A percentile compares a stretch with the other conserved stretches of the same genome.
These are phyloP conservation scores for Trebouxia gelatinosa DNA, from an alignment of 163 green algal genomes.

Conservation along the genomic window DNA sequence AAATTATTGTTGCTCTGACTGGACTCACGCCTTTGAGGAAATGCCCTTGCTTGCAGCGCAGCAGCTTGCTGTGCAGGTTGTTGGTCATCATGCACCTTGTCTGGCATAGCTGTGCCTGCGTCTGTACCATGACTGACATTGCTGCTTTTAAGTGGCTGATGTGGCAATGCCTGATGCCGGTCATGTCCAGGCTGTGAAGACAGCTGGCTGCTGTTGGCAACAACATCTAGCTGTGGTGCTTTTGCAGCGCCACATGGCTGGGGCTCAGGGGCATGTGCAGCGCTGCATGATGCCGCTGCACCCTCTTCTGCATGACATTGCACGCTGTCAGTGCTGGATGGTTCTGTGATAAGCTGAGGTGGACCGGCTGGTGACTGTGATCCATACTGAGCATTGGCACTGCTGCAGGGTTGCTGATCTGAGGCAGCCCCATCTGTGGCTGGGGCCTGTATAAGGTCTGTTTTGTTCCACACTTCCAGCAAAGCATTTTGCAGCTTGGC, in stretches of 20 bases:
- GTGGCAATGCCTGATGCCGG: neutral
- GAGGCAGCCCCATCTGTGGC: no score
- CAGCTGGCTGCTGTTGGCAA: neutral
- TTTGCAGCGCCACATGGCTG: neutral
- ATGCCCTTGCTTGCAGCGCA: no score
- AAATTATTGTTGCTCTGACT: no score
- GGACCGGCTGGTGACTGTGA: no score
- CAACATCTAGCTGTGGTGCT: neutral
- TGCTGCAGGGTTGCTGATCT: no score
- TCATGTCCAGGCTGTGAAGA: no score
- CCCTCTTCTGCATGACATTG: neutral
- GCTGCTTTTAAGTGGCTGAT: neutral
- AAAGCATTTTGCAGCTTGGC: conserved; percentile 34
- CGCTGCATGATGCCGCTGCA: neutral
- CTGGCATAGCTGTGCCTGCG: neutral
- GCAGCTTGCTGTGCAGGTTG: no score
- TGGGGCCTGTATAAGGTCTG: no score
- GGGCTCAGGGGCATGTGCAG: neutral
- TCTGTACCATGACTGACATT: neutral
- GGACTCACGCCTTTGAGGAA: no score
- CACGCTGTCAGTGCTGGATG: neutral
- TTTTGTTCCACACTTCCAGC: conserved; percentile 74
- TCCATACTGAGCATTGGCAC: no score
- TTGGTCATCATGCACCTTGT: no score
- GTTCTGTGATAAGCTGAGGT: no score